Conservation (phyloP, 2,329 filamentous ascomycete species). For the Samsoniella hepiali region DNA sequence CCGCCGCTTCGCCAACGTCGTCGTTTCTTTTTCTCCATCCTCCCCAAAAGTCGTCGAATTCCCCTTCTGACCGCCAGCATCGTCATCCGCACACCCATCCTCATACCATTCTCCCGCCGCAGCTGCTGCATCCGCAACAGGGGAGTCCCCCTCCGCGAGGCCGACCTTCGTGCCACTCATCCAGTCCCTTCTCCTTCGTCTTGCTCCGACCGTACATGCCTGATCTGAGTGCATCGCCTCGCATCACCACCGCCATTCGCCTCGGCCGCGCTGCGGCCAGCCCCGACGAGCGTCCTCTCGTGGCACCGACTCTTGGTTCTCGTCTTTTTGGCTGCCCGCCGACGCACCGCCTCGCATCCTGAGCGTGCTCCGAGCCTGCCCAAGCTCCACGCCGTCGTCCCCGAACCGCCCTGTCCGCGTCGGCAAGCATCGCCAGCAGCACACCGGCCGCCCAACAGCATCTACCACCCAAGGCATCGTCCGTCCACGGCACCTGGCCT, state of each 20-base stretch:
- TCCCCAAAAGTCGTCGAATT: background rate
- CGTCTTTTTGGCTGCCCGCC: background rate
- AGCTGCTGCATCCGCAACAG: background rate
- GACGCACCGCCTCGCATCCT: background rate
- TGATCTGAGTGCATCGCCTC: constrained; percentile 8
- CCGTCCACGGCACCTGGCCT: background rate
- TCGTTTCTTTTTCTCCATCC: constrained; percentile 9
- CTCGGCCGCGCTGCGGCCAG: constrained; percentile 9
- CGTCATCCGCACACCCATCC: constrained; percentile 8
- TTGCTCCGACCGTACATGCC: constrained; percentile 16
- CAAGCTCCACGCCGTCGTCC: background rate
- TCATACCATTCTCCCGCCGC: background rate
- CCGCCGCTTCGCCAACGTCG: constrained; percentile 3
- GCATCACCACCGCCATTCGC: constrained; percentile 13
- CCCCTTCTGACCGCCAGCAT: constrained; percentile 6
- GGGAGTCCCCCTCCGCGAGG: background rate
- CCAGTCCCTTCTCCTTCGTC: background rate
- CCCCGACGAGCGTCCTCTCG: constrained; percentile 11
- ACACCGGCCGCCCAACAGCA: constrained; percentile 2
- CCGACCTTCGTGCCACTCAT: background rate
- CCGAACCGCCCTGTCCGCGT: background rate
- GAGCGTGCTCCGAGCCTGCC: constrained; percentile 2
- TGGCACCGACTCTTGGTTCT: constrained; percentile 5
- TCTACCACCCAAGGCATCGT: background rate
- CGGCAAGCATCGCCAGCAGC: background rate